These are phyloP conservation scores for Lachnellula subtilissima DNA, from an alignment of 2,329 filamentous ascomycete genomes.

Conservation along the genomic window DNA sequence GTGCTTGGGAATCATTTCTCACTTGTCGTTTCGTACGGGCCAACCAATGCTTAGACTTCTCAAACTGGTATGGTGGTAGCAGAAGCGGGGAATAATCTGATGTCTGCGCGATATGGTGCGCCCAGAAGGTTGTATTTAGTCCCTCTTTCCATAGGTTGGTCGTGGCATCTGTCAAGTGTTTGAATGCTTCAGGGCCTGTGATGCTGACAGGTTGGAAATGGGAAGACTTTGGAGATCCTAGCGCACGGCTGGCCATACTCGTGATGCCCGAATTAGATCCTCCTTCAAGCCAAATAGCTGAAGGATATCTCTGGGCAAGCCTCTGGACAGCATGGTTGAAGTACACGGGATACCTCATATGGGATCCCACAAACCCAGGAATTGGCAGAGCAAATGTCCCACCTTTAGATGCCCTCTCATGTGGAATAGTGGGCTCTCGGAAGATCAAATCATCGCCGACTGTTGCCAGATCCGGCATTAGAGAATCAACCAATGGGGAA, in stretches of 20 bases:
- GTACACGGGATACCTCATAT: slow-evolving; percentile 29
- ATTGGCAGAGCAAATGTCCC: neutral
- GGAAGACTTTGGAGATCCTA: slow-evolving; percentile 10
- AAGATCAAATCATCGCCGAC: neutral
- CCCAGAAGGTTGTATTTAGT: slow-evolving; percentile 28
- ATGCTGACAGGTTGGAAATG: slow-evolving; percentile 23
- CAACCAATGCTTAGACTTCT: slow-evolving; percentile 31
- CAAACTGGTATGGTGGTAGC: slow-evolving; percentile 36
- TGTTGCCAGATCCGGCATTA: neutral
- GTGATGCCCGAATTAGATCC: slow-evolving; percentile 30
- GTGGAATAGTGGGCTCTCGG: neutral
- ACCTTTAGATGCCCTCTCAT: neutral
- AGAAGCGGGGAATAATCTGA: slow-evolving; percentile 16
- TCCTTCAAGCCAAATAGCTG: slow-evolving; percentile 33
- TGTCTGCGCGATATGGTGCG: slow-evolving; percentile 24
- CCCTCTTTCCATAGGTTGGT: slow-evolving; percentile 30
- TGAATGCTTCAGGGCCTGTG: slow-evolving; percentile 12
- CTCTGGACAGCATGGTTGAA: slow-evolving; percentile 28
- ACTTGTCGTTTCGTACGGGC: slow-evolving; percentile 12
- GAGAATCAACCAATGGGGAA: slow-evolving; percentile 24
- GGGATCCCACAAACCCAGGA: slow-evolving; percentile 10
- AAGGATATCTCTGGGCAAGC: slow-evolving; percentile 16
- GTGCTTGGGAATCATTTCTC: neutral
- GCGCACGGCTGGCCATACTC: slow-evolving; percentile 31
- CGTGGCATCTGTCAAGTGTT: slow-evolving; percentile 24